Conservation (phyloP, 2,329 filamentous ascomycete species). For the Xylariaceae sp. region DNA sequence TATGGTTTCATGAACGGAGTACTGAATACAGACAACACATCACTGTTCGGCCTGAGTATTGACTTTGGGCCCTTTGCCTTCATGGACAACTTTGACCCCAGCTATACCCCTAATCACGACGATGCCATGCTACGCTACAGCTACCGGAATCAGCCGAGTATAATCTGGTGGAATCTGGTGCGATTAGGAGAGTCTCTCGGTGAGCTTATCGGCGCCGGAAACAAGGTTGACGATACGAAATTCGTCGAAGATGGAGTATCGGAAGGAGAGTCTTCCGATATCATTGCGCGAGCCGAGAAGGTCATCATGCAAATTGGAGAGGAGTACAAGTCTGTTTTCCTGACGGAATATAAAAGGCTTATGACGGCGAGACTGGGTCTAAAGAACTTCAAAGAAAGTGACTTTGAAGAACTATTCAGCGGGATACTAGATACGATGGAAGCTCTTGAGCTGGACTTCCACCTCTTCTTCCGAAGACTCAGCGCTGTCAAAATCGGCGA, state of each 20-base stretch:
- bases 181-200: slow-evolving; percentile 84
- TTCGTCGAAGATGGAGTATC: slow-evolving; percentile 71
- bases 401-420: slow-evolving; percentile 81
- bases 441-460: slow-evolving; percentile 81
- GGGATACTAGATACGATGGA: slow-evolving; percentile 78
- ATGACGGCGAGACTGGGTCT: slow-evolving; percentile 81
- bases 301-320: slow-evolving; percentile 77
- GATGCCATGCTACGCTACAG: slow-evolving; percentile 82
- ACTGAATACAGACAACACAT: slow-evolving; percentile 96
- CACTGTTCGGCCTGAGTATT: slow-evolving; percentile 79
- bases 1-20: slow-evolving; percentile 99
- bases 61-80: slow-evolving; percentile 98
- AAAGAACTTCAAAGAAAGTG: slow-evolving; percentile 60
- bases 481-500: slow-evolving; percentile 59
- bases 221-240: slow-evolving; percentile 62
- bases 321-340: slow-evolving; percentile 83
- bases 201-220: slow-evolving; percentile 78
- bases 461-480: slow-evolving; percentile 85
- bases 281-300: slow-evolving; percentile 76
- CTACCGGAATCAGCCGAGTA: slow-evolving; percentile 89
- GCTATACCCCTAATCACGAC: slow-evolving; percentile 96
- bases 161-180: slow-evolving; percentile 99
- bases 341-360: slow-evolving; percentile 81
- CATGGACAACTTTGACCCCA: slow-evolving; percentile 92
- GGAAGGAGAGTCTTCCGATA: slow-evolving; percentile 61